phyloP scores from a whole-genome alignment of 2,329 filamentous ascomycete genomes.

The Aspergillus japonicus region DNA sequence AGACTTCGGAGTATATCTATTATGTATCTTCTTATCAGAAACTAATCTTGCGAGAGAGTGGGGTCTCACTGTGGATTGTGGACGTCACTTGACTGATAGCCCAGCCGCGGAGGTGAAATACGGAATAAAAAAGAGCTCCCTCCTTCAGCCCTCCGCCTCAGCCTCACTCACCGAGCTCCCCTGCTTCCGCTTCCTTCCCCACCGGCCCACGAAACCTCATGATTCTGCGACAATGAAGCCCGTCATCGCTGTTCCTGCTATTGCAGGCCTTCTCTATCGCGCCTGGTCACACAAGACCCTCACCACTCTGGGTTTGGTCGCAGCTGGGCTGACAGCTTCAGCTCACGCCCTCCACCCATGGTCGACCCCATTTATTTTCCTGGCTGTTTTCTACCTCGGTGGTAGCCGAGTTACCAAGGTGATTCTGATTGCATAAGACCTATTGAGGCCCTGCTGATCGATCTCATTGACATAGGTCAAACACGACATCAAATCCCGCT shows the following conservation, averaged over 20 bases:
- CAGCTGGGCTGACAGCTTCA: conserved; percentile 69
- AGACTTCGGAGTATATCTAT: no score
- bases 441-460: no score
- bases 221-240: conserved; percentile 40
- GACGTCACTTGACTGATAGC: neutral
- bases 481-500: conserved; percentile 74
- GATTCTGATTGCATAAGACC: neutral
- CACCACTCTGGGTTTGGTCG: conserved; percentile 71
- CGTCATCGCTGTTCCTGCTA: conserved; percentile 47
- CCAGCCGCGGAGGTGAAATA: neutral
- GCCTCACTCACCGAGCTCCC: no score
- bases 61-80: neutral
- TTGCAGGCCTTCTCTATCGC: conserved; percentile 61
- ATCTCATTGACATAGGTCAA: conserved; percentile 62
- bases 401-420: conserved; percentile 84
- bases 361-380: conserved; percentile 82
- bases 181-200: neutral
- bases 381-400: conserved; percentile 81
- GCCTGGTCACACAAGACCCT: conserved; percentile 73
- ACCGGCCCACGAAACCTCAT: neutral
- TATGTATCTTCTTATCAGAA: no score
- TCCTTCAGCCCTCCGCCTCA: neutral
- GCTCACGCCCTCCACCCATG: conserved; percentile 90
- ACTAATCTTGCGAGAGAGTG: no score
- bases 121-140: neutral